phyloP scores from a whole-genome alignment of 306 rosid genomes.

The Acacia crassicarpa region DNA sequence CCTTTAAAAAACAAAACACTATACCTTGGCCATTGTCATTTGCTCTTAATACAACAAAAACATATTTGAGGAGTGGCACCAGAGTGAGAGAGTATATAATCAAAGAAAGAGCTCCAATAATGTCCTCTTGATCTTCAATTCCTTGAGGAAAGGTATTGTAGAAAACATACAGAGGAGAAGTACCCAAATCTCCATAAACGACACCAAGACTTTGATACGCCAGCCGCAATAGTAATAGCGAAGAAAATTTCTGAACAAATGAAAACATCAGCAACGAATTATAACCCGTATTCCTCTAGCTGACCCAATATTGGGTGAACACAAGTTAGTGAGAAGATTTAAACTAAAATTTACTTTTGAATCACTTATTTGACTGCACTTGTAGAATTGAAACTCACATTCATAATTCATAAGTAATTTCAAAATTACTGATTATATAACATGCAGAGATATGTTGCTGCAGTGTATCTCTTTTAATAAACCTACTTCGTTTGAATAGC shows the following conservation, averaged over 20 bases:
- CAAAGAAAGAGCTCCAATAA: conserved; percentile 90
- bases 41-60: conserved; percentile 79
- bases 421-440: background rate
- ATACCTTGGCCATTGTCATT: conserved; percentile 99
- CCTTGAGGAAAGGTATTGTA: conserved; percentile 82
- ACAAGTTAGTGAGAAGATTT: background rate
- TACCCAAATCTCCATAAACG: conserved; percentile 96
- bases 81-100: conserved; percentile 96
- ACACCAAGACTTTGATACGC: conserved; percentile 98
- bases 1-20: conserved; percentile 49
- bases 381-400: background rate
- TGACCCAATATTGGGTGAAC: background rate
- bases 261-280: conserved; percentile 36
- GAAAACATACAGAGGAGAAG: conserved; percentile 93
- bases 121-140: conserved; percentile 64
- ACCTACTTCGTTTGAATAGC: conserved; percentile 3
- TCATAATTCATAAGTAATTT: conserved; percentile 4
- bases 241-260: conserved; percentile 68
- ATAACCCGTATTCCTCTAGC: conserved; percentile 11
- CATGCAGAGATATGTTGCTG: background rate
- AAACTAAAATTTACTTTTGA: background rate
- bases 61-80: conserved; percentile 85
- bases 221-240: conserved; percentile 72
- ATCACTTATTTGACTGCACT: background rate
- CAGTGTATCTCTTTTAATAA: conserved; percentile 2